Percentiles rank a stretch among this genome's conserved stretches.
phyloP scores from a whole-genome alignment of 2,329 filamentous ascomycete genomes.

The Chaetomium sp. region DNA sequence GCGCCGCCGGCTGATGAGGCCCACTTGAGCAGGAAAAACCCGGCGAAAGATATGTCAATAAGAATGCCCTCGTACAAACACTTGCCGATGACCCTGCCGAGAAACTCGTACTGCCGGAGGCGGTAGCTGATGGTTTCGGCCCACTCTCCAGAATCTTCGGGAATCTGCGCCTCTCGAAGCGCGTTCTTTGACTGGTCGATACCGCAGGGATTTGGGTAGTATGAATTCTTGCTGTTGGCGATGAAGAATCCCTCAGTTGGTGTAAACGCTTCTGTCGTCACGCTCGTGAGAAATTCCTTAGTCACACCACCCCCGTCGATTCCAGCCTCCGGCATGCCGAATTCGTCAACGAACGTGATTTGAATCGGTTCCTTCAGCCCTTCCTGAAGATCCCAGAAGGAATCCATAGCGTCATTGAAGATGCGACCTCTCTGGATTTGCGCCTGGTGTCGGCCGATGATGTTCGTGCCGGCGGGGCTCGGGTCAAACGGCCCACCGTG shows the following conservation, averaged over 20 bases:
- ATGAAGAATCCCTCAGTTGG: conserved; percentile 68
- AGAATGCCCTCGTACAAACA: conserved; percentile 97
- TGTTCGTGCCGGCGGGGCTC: conserved; percentile 39
- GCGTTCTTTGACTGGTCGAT: conserved; percentile 68
- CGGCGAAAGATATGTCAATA: conserved; percentile 88
- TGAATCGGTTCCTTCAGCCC: conserved; percentile 92
- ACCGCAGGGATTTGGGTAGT: conserved; percentile 84
- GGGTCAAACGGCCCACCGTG: conserved; percentile 35
- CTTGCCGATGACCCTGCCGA: conserved; percentile 91
- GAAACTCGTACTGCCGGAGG: conserved; percentile 80
- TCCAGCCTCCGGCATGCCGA: conserved; percentile 82
- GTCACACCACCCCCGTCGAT: conserved; percentile 97
- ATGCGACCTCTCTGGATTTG: conserved; percentile 76
- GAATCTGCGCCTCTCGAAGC: conserved; percentile 54
- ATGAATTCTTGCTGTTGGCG: conserved; percentile 80
- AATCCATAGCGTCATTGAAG: conserved; percentile 81
- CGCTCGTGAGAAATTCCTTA: conserved; percentile 91
- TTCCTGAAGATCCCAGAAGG: conserved; percentile 80
- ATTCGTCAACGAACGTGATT: conserved; percentile 94
- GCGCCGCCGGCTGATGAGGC: conserved; percentile 61
- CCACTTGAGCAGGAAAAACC: conserved; percentile 97
- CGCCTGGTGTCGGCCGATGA: conserved; percentile 68
- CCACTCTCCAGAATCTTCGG: conserved; percentile 59
- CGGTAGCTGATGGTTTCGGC: conserved; percentile 60
- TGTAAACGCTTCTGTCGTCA: conserved; percentile 82